phyloP scores from a whole-genome alignment of 148 eudicot species.

The Rhododendron henanense region DNA sequence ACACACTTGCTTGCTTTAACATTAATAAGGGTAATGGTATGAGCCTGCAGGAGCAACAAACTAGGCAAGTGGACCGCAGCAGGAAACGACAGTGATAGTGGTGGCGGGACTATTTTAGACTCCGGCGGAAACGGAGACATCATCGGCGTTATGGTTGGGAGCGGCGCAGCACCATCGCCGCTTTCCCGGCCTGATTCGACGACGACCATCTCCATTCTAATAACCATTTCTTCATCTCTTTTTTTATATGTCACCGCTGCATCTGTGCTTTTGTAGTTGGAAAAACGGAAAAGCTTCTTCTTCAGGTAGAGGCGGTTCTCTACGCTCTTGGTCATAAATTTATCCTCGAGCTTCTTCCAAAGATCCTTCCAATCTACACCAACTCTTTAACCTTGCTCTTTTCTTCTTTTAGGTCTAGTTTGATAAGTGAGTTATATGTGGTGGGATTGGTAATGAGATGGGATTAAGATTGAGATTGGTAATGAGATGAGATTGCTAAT shows the following conservation, averaged over 20 bases:
- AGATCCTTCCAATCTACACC: not conserved
- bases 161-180: not conserved
- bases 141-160: not conserved
- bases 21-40: not conserved
- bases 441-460: too few species aligned
- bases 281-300: not conserved
- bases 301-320: too few species aligned
- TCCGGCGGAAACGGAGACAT: not conserved
- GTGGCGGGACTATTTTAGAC: not conserved
- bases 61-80: not conserved
- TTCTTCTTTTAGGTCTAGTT: not conserved
- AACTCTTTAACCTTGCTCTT: not conserved
- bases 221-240: not conserved
- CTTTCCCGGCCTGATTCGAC: not conserved
- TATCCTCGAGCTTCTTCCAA: too few species aligned
- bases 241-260: not conserved
- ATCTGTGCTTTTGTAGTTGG: not conserved
- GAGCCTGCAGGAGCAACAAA: conserved; percentile 2
- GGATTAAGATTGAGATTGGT: too few species aligned
- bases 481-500: too few species aligned
- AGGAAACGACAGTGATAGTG: not conserved
- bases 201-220: not conserved
- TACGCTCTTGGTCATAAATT: too few species aligned
- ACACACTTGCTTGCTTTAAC: not conserved
- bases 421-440: too few species aligned